phyloP scores from a whole-genome alignment of 139 green algal genomes.

The Deuterostichococcus epilithicus region DNA sequence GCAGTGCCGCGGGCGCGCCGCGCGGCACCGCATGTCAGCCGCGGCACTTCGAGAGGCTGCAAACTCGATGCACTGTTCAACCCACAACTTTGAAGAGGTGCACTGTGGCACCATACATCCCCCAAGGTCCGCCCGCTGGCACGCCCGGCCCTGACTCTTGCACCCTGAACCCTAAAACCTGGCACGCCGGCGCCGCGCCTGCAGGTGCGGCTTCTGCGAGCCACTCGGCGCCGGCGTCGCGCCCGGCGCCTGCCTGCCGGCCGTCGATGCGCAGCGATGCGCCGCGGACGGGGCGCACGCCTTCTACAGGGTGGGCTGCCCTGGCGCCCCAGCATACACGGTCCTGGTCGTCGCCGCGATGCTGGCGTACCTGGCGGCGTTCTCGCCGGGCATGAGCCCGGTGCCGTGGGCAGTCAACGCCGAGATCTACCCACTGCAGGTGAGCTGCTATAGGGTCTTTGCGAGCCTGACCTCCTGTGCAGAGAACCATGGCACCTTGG shows the following conservation, averaged over 20 bases:
- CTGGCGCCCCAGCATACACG: conserved; percentile 35
- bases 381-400: conserved; percentile 66
- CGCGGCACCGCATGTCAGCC: no score
- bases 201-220: conserved; percentile 43
- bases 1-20: no score
- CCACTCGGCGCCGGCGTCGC: neutral
- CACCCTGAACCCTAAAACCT: no score
- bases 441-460: conserved; percentile 7
- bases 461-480: no score
- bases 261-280: neutral
- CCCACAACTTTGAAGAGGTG: no score
- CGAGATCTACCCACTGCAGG: conserved; percentile 65
- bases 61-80: no score
- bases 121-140: no score
- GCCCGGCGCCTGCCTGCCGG: conserved; percentile 33
- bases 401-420: conserved; percentile 74
- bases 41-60: no score
- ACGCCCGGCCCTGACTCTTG: no score
- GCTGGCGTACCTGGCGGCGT: conserved; percentile 59
- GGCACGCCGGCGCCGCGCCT: no score
- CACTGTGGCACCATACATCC: no score
- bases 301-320: conserved; percentile 48
- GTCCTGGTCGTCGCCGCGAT: conserved; percentile 38
- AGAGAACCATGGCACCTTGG: no score
- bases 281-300: neutral